Base-by-base conservation (phyloP, 805 yeast species). In the Candida sonorensis region DNA sequence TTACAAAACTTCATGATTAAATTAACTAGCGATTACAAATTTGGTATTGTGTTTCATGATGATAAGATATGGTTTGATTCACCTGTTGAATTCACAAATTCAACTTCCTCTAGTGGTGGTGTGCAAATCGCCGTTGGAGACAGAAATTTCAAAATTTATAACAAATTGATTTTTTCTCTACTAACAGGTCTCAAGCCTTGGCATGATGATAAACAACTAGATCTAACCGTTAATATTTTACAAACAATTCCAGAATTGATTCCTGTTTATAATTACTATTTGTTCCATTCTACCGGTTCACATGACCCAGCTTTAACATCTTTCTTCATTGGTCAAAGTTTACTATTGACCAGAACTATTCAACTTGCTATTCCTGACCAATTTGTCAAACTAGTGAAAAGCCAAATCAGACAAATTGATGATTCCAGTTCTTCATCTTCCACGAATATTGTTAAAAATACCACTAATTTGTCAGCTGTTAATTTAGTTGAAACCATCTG, bases 281-380 rank as follows among this genome's bases (percentile, higher is more conserved):
- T 77, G 10, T 67, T 72, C 3, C 57, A 60, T 31, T 69, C 78
- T 3, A 75, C 77, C 34, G 87, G 88, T 13, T 63, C 75, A 13
- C 81, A 83, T 49, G 94, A 83, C 39, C 95, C 97, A 0, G 73
- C 78, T 30, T 59, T 81, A 35, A 67, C 90, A 1, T 77, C 90
- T 10, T 85, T 81, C 61, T 88, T 94, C 87, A 65, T 86, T 29
- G 82, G 92, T 7, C 81, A 73, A 55, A 71, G 85, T 1, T 61
- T 79, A 17, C 53, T 85, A 2, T 58, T 79, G 27, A 66, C 77
- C 1, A 72, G 75, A 36, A 64, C 83, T 5, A 65, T 84, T n/a
- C 64, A 66, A 18, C 44, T 77, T 3, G 72, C 75, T 1, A 49
- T 80, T 7, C 86, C 92, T 0, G 41, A 38, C 9, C 53, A 57